Base-by-base conservation (phyloP, 106 monocot species). In the Cymbidium sinense region DNA sequence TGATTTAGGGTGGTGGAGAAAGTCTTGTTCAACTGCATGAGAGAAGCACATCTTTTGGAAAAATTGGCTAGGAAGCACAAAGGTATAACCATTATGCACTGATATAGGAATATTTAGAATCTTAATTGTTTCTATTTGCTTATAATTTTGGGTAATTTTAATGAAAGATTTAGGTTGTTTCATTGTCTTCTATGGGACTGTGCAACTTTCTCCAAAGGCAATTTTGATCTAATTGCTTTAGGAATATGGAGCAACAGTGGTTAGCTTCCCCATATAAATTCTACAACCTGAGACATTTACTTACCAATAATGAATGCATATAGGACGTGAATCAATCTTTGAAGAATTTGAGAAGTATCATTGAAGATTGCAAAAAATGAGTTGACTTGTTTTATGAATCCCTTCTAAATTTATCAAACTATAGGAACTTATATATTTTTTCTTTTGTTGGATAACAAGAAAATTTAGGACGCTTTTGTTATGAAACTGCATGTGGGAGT, bases 1-100 rank as follows among this genome's bases (percentile, higher is more conserved):
- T 34, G 20, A 25, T 71, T 70, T 83, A 99, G 99, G 99, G 94
- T 91, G 94, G 92, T 87, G 99, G 99, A 81, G 95, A 99, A 78
- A 99, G 99, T 82, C 78, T 89, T 62, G 78, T 86, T 86, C 95
- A 95, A 81, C 80, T 99, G 81, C 83, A 88, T 72, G 35, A 83
- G 50, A 83, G 99, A 44, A 90, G 94, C 81, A 84, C 87, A 64
- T 90, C 92, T 76, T 85, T 75, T 99, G 87, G 82, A 91, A 69
- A 82, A 70, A 75, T 90, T 99, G 81, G 95, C 95, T 81, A 77
- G 34, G 37, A 92, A 92, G 84, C 95, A 99, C 79, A 84, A 41
- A 78, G 99, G 99, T 93, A 92, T 77, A 5, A n/a, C 23, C 36
- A 25, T 33, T 35, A 33, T 70, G 34, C 34, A 28, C 10, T 64